Base-by-base conservation (phyloP, 495 filamentous ascomycete species). In the Talaromyces liani region DNA sequence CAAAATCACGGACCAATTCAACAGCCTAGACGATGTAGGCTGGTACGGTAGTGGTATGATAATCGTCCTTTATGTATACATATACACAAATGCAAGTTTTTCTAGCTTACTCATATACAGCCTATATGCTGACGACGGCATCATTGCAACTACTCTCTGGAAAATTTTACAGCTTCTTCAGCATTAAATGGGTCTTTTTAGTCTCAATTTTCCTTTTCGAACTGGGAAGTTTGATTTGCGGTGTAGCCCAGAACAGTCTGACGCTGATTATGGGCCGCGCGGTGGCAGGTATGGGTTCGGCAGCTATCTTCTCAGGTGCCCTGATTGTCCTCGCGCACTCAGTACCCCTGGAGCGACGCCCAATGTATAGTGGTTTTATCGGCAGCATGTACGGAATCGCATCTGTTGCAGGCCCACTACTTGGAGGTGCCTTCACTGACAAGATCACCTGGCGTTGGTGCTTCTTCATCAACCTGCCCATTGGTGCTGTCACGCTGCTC, bases 191-290 rank as follows among this genome's bases (percentile, higher is more conserved):
- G 72, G 80, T 87, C 12, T 96, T 87, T 70, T 73, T 96, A 45
- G 10, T 63, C 68, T 18, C 90, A 45, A 87, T 96, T 64, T 72
- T 72, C 47, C 72, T 96, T 66, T 97, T 97, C 73, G 91, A 95
- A 68, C 53, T 95, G 16, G 93, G 93, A 12, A 90, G 85, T 20
- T 73, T 91, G 36, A 76, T 97, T 64, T 96, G 92, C 72, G 92
- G 84, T 24, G 83, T 85, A 1, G 89, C 92, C 0, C 88, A 90
- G 0, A 90, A 75, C 61, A 66, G 63, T 62, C 20, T 54, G 24
- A 54, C 49, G 20, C 76, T 93, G 25, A 92, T 93, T 68, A 68
- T 91, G 61, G 91, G 90, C 4, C 83, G 90, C n/a, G 88, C 90
- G 12, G 76, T 92, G 47, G 86, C 88, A 14, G 90, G 90, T 9